Evolutionary conservation across 1,284 basidiomycete species (phyloP).

Genomic region (Cryptococcus sp.): DNA sequence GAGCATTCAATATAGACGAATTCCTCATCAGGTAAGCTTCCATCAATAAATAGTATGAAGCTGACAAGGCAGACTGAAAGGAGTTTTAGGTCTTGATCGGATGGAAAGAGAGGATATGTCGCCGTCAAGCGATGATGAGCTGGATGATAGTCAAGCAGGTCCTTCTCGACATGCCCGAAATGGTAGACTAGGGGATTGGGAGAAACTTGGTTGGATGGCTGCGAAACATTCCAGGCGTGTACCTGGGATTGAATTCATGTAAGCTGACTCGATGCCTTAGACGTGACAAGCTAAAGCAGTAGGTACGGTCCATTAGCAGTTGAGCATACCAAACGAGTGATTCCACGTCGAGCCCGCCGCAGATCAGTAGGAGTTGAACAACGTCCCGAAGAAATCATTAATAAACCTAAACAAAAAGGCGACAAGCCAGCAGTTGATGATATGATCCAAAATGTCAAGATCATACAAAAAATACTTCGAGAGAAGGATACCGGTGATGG

Average conservation of each 20-base stretch:
- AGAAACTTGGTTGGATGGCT: slow-evolving; percentile 47
- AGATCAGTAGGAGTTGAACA: slow-evolving; percentile 17
- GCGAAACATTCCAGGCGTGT: slow-evolving; percentile 39
- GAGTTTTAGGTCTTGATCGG: slow-evolving; percentile 29
- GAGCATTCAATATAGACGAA: slow-evolving; percentile 50
- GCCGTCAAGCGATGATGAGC: slow-evolving; percentile 24
- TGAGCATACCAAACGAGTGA: slow-evolving; percentile 15
- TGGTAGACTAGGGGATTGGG: slow-evolving; percentile 39
- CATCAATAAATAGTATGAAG: not conserved
- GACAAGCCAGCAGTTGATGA: slow-evolving; percentile 19
- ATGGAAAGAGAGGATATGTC: slow-evolving; percentile 13
- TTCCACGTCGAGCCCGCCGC: slow-evolving; percentile 5
- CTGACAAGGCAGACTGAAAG: slow-evolving; percentile 22
- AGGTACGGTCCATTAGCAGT: slow-evolving; percentile 38
- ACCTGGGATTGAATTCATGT: slow-evolving; percentile 50
- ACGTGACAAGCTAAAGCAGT: not conserved
- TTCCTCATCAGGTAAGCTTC: slow-evolving; percentile 41
- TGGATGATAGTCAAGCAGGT: slow-evolving; percentile 14
- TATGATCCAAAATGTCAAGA: slow-evolving; percentile 19
- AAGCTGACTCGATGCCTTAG: slow-evolving; percentile 21
- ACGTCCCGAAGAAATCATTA: slow-evolving; percentile 25
- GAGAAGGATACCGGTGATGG: slow-evolving; percentile 25
- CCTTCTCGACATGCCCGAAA: slow-evolving; percentile 1
- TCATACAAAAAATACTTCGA: slow-evolving; percentile 12
- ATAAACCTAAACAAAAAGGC: not conserved